Evolutionary conservation across 108 stramenopile species (phyloP).

Genomic region (Poteriospumella lacustris): DNA sequence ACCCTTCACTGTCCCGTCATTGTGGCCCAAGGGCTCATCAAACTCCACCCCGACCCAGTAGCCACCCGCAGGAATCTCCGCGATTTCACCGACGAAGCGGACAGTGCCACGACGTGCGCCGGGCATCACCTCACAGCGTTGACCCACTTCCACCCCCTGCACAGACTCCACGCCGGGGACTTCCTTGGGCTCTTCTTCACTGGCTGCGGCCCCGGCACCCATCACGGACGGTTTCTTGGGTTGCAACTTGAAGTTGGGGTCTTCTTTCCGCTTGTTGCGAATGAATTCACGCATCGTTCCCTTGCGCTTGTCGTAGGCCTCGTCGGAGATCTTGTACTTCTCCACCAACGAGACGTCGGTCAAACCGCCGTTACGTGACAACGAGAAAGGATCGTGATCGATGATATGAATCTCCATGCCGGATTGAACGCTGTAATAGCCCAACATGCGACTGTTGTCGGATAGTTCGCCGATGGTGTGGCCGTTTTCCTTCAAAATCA

Average conservation of each 20-base stretch:
- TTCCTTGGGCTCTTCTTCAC: not conserved
- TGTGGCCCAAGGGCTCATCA: constrained; percentile 78
- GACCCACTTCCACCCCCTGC: constrained; percentile 58
- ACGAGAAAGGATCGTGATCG: constrained; percentile 81
- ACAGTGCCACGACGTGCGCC: constrained; percentile 77
- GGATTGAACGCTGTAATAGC: constrained; percentile 69
- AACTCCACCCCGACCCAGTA: constrained; percentile 87
- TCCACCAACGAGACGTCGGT: constrained; percentile 78
- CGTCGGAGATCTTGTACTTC: constrained; percentile 86
- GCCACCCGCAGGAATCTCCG: constrained; percentile 55
- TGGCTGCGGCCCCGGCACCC: not conserved
- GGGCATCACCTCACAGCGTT: constrained; percentile 82
- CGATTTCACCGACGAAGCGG: constrained; percentile 68
- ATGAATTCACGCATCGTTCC: constrained; percentile 85
- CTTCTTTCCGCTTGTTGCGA: constrained; percentile 68
- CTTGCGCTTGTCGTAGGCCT: constrained; percentile 83
- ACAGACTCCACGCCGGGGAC: constrained; percentile 37
- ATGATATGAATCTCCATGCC: constrained; percentile 81
- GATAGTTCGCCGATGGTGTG: constrained; percentile 57
- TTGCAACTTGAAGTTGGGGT: constrained; percentile 70
- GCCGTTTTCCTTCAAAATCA: constrained; percentile 65
- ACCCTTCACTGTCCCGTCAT: constrained; percentile 71
- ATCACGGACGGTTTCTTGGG: constrained; percentile 20
- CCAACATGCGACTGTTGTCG: constrained; percentile 70
- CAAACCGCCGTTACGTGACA: constrained; percentile 69